phyloP scores from a whole-genome alignment of 495 filamentous ascomycete genomes.

The Corynascus novoguineensis region DNA sequence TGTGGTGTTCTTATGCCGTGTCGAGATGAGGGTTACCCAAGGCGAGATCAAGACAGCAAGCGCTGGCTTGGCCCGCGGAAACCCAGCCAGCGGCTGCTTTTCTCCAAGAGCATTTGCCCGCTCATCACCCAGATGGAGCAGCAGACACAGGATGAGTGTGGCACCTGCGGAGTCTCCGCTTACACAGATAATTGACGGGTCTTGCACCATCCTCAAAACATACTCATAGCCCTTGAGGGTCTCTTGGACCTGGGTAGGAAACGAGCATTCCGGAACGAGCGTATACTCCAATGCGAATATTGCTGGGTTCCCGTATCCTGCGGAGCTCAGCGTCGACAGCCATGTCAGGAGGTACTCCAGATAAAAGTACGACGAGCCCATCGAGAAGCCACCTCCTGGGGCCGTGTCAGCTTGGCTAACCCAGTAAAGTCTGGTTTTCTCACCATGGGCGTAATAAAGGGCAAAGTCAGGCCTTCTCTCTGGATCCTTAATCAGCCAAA shows the following conservation, averaged over 20 bases:
- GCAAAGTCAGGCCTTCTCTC: constrained; percentile 57
- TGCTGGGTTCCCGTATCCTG: constrained; percentile 64
- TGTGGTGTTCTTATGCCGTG: constrained; percentile 39
- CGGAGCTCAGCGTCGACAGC: constrained; percentile 50
- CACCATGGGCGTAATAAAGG: constrained; percentile 69
- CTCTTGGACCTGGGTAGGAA: constrained; percentile 64
- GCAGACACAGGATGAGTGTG: constrained; percentile 58
- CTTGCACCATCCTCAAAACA: constrained; percentile 48
- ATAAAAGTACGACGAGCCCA: constrained; percentile 76
- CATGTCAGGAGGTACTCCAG: constrained; percentile 70
- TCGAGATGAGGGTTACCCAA: constrained; percentile 55
- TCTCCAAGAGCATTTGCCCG: not conserved
- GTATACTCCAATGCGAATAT: constrained; percentile 76
- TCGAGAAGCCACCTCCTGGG: constrained; percentile 65
- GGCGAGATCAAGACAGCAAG: constrained; percentile 55
- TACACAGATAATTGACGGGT: constrained; percentile 55
- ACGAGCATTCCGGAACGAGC: constrained; percentile 65
- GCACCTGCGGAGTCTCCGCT: constrained; percentile 72
- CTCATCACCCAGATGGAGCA: constrained; percentile 51
- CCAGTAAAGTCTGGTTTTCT: constrained; percentile 6
- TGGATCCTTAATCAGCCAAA: constrained; percentile 56
- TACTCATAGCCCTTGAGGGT: constrained; percentile 60
- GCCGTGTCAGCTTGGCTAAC: not conserved
- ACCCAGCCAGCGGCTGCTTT: constrained; percentile 12
- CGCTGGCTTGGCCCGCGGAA: constrained; percentile 41